Base-by-base conservation (phyloP, 2,329 filamentous ascomycete species). In the Verticillium alfalfae region DNA sequence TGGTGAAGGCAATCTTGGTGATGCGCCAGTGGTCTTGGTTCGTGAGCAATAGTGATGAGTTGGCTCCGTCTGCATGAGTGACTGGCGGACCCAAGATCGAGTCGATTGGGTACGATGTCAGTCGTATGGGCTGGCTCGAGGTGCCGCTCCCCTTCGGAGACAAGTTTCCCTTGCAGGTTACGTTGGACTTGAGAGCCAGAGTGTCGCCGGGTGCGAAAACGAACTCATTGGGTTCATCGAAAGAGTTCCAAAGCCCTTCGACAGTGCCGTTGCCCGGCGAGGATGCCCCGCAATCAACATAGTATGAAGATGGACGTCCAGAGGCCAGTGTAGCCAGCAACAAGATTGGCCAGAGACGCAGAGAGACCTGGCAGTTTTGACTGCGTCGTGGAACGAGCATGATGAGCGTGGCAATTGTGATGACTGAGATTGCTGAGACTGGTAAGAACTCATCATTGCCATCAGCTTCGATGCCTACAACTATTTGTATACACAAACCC, bases 11-110 rank as follows among this genome's bases (percentile, higher is more conserved):
- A 52, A 67, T 63, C 18, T 67, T 65, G 26, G 66, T 66, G 15
- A 69, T 67, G 31, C 61, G 39, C 67, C 67, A 69, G 60, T 67
- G 60, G n/a, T 69, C 66, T 34, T 68, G 67, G 59, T 69, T 68
- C 9, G 61, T 67, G 45, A 69, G 55, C 7, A 62, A 59, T 6
- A 69, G 61, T 13, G 66, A 67, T 4, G 67, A 64, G 1, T 62
- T 34, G 0, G 64, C 63, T 1, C 67, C 67, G n/a, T 56, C 62
- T 36, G 65, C 67, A 52, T 69, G 66, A 59, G 68, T 67, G 54
- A 67, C 59, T 9, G 67, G 67, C 34, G 63, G 62, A 36, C 36
- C 26, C 1, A 39, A 15, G 5, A 6, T 56, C 55, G 56, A n/a
- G 9, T 61, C 63, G 15, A 34, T 10, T 9, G 56, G 52, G 36